Conservation (phyloP, 1,284 basidiomycete genomes). For the Megacollybia platyphylla region DNA sequence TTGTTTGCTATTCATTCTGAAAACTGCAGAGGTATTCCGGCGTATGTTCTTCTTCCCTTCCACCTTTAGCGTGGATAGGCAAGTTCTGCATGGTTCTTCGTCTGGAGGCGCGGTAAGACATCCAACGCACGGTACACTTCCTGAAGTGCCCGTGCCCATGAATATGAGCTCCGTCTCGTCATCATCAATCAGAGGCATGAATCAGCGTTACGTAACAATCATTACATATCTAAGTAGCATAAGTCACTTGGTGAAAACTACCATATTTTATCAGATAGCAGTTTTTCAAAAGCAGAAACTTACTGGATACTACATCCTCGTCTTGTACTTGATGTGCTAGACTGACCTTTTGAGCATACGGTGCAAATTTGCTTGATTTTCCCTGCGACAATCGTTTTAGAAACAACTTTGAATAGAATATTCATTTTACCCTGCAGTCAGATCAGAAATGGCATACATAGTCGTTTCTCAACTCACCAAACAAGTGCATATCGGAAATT, state of each 20-base stretch:
- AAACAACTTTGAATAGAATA: conserved; percentile 13
- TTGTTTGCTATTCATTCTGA: conserved; percentile 39
- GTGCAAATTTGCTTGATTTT: conserved; percentile 82
- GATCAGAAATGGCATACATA: neutral
- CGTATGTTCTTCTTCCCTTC: conserved; percentile 66
- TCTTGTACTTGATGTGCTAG: conserved; percentile 81
- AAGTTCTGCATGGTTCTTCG: conserved; percentile 42
- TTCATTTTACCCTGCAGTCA: conserved; percentile 5
- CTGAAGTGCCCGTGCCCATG: conserved; percentile 67
- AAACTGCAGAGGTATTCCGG: conserved; percentile 60
- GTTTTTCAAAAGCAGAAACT: conserved; percentile 17
- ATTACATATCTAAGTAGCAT: too few species aligned
- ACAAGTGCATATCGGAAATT: conserved; percentile 91
- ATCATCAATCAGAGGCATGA: too few species aligned
- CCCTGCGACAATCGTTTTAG: conserved; percentile 33
- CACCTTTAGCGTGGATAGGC: conserved; percentile 48
- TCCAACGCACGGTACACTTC: conserved; percentile 48
- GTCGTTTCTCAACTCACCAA: conserved; percentile 43
- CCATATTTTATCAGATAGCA: conserved; percentile 1
- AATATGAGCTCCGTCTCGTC: conserved; percentile 47
- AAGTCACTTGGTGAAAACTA: conserved; percentile 23
- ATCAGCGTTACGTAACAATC: too few species aligned
- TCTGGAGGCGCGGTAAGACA: conserved; percentile 49
- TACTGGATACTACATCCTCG: conserved; percentile 90
- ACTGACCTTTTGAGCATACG: conserved; percentile 90